These are phyloP conservation scores for Fusarium floridanum DNA, from an alignment of 2,329 filamentous ascomycete genomes.

Conservation along the genomic window DNA sequence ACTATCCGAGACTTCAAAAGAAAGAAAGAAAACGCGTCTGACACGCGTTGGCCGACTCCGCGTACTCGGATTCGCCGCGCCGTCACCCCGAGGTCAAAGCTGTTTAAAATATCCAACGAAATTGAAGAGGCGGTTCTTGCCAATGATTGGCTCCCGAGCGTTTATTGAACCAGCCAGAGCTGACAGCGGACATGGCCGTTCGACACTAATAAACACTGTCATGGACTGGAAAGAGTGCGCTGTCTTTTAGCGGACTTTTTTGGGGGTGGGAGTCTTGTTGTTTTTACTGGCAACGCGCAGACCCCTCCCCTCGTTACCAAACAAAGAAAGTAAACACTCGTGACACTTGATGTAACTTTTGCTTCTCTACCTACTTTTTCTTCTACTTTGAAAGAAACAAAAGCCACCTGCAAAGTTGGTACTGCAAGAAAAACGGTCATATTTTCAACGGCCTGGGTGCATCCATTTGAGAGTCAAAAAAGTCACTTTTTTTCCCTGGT, in stretches of 20 bases:
- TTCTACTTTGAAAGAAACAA: neutral
- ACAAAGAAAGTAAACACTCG: conserved; percentile 38
- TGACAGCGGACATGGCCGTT: neutral
- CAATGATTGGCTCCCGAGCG: conserved; percentile 27
- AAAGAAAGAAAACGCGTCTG: conserved; percentile 6
- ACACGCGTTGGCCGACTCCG: conserved; percentile 8
- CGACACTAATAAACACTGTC: too few relatives aligned
- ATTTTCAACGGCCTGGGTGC: neutral
- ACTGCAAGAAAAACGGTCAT: neutral
- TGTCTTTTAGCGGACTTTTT: neutral
- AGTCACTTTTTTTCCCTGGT: neutral
- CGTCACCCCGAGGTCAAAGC: conserved; percentile 14
- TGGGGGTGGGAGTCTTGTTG: neutral
- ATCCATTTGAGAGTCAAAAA: neutral
- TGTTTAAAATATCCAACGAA: neutral
- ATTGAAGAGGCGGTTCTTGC: conserved; percentile 10
- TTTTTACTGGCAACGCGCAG: conserved; percentile 3
- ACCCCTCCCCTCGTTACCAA: conserved; percentile 12
- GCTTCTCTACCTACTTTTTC: neutral
- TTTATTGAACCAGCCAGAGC: conserved; percentile 9
- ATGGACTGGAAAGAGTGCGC: too few relatives aligned
- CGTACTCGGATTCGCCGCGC: neutral
- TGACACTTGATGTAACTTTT: neutral
- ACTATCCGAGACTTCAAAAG: neutral
- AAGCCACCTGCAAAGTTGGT: neutral